Conservation (phyloP, 441 rosid species). For the Pelargonium fulgidum region DNA sequence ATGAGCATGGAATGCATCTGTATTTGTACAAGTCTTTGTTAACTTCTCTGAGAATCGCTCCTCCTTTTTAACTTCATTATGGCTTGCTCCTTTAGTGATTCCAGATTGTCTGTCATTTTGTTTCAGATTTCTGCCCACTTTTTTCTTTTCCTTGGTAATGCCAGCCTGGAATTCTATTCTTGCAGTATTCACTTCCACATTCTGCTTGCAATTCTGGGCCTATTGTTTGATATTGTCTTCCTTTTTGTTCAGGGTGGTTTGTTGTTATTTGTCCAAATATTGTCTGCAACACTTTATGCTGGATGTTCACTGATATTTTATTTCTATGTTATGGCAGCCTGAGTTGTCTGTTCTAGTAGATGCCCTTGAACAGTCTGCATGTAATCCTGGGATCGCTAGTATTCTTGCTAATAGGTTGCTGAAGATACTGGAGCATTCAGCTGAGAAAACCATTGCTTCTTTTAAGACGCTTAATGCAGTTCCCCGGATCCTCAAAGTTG, state of each 20-base stretch:
- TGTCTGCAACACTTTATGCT: constrained; percentile 1
- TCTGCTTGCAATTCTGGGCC: neutral
- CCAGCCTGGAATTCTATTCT: neutral
- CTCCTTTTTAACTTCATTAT: neutral
- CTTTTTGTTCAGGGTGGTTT: neutral
- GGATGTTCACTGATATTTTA: constrained; percentile 2
- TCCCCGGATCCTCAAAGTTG: constrained; percentile 75
- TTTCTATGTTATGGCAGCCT: constrained; percentile 53
- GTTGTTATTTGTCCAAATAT: neutral
- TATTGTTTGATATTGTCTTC: neutral
- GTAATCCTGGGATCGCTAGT: constrained; percentile 53
- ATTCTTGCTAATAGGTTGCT: constrained; percentile 68
- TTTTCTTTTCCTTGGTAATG: constrained; percentile 8
- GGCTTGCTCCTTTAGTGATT: constrained; percentile 5
- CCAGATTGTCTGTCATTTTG: neutral
- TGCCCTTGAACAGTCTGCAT: constrained; percentile 83
- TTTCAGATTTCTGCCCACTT: constrained; percentile 10
- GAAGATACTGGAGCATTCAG: constrained; percentile 59
- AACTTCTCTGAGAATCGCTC: neutral
- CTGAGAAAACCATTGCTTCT: constrained; percentile 65
- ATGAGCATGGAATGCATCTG: neutral
- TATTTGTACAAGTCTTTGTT: neutral
- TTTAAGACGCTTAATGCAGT: constrained; percentile 66
- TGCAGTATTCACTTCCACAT: neutral
- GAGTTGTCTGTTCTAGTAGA: constrained; percentile 71